These are phyloP conservation scores for Nothophaeocryptopus gaeumannii DNA, from an alignment of 2,329 filamentous ascomycete genomes.

Conservation along the genomic window DNA sequence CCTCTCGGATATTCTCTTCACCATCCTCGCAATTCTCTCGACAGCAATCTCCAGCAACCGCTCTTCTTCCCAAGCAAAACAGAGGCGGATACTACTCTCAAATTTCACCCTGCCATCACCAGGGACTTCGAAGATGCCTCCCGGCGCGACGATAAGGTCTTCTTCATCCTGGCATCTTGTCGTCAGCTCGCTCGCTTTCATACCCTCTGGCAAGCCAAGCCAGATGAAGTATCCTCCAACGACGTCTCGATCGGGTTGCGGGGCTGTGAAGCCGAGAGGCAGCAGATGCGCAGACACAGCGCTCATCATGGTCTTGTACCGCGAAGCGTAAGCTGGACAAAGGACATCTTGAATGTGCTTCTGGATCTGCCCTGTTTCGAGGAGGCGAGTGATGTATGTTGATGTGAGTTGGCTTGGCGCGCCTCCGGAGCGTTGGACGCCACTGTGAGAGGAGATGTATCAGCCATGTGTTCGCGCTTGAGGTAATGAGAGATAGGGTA, in stretches of 20 bases:
- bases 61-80: constrained; percentile 71
- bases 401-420: constrained; percentile 59
- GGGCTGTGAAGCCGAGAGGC: constrained; percentile 59
- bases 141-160: constrained; percentile 65
- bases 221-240: constrained; percentile 87
- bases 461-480: constrained; percentile 6
- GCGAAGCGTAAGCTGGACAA: constrained; percentile 54
- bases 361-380: constrained; percentile 53
- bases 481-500: constrained; percentile 1
- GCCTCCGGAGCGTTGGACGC: constrained; percentile 58
- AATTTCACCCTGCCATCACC: constrained; percentile 54
- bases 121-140: constrained; percentile 63
- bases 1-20: constrained; percentile 37
- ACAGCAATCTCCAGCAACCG: constrained; percentile 67
- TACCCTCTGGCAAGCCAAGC: constrained; percentile 59
- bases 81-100: constrained; percentile 59
- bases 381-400: constrained; percentile 55
- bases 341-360: constrained; percentile 53
- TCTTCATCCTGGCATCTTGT: constrained; percentile 59
- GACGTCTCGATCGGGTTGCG: constrained; percentile 45
- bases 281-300: constrained; percentile 60
- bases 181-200: constrained; percentile 57
- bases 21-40: constrained; percentile 56
- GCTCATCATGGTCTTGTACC: constrained; percentile 55
- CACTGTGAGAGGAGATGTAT: constrained; percentile 29